Conservation (phyloP, 768 basidiomycete species). For the Boletus eberwhitei region DNA sequence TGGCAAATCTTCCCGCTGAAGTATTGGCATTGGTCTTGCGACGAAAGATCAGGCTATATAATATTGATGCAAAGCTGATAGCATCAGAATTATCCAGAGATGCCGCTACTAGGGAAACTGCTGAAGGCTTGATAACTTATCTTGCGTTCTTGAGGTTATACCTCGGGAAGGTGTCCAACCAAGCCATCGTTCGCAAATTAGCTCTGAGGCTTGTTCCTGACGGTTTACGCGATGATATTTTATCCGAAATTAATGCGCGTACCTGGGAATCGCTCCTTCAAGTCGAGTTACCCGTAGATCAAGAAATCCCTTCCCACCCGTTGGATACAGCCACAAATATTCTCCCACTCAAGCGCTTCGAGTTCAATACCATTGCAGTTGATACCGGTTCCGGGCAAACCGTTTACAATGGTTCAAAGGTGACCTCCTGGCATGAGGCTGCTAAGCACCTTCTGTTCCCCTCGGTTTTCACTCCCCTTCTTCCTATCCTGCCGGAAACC, state of each 20-base stretch:
- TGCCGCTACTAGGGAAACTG: constrained; percentile 36
- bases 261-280: constrained; percentile 69
- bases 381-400: constrained; percentile 57
- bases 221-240: constrained; percentile 36
- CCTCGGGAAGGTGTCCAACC: constrained; percentile 59
- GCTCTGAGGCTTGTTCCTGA: constrained; percentile 46
- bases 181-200: constrained; percentile 50
- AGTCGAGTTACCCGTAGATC: constrained; percentile 40
- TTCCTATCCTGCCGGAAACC: constrained; percentile 27
- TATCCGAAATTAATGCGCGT: constrained; percentile 51
- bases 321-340: constrained; percentile 19
- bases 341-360: constrained; percentile 51
- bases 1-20: constrained; percentile 58
- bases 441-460: constrained; percentile 90
- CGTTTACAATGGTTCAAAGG: constrained; percentile 55
- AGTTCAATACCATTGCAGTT: constrained; percentile 72
- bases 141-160: constrained; percentile 85
- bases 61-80: constrained; percentile 54
- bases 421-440: constrained; percentile 78
- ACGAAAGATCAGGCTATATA: constrained; percentile 55
- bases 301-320: constrained; percentile 16
- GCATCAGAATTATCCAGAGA: constrained; percentile 35
- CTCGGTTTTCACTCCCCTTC: constrained; percentile 62
- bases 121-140: constrained; percentile 61
- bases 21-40: constrained; percentile 41